Conservation (phyloP, 1,284 basidiomycete species). For the Testicularia cyperi region DNA sequence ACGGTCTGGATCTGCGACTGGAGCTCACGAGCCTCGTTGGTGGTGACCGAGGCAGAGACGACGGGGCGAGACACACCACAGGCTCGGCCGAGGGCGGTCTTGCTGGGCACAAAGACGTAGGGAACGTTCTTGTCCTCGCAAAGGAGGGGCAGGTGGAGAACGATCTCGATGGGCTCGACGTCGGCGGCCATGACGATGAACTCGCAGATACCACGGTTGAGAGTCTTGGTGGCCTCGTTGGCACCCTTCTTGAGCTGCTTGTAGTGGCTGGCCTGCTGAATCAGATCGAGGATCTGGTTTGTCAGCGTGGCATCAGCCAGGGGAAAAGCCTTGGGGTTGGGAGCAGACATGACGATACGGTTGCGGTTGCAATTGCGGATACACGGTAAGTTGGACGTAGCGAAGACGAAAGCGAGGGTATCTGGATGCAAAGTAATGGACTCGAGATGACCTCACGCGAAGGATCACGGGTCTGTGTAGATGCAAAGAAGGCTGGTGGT, state of each 20-base stretch:
- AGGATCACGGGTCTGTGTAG: constrained; percentile 38
- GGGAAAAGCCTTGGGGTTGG: constrained; percentile 84
- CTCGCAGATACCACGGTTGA: constrained; percentile 98
- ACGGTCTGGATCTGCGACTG: constrained; percentile 85
- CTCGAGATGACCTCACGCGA: constrained; percentile 44
- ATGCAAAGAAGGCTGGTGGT: constrained; percentile 2
- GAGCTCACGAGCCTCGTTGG: constrained; percentile 90
- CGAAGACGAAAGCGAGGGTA: too few relatives aligned
- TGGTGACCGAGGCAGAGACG: constrained; percentile 91
- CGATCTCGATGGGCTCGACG: constrained; percentile 92
- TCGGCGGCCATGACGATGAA: constrained; percentile 93
- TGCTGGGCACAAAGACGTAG: constrained; percentile 91
- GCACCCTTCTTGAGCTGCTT: constrained; percentile 98
- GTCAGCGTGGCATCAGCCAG: constrained; percentile 84
- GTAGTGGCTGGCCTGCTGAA: constrained; percentile 69
- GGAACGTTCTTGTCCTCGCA: constrained; percentile 99
- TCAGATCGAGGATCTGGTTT: constrained; percentile 75
- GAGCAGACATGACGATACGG: constrained; percentile 41
- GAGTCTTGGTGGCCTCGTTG: constrained; percentile 91
- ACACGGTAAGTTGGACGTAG: too few relatives aligned
- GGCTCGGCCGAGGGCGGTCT: constrained; percentile 90
- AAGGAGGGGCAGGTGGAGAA: constrained; percentile 92
- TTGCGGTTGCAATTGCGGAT: too few relatives aligned
- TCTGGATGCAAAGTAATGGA: too few relatives aligned
- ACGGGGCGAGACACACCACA: constrained; percentile 95